Evolutionary conservation across 129 eudicot species (phyloP).

Genomic region (Flaveria sonorensis): DNA sequence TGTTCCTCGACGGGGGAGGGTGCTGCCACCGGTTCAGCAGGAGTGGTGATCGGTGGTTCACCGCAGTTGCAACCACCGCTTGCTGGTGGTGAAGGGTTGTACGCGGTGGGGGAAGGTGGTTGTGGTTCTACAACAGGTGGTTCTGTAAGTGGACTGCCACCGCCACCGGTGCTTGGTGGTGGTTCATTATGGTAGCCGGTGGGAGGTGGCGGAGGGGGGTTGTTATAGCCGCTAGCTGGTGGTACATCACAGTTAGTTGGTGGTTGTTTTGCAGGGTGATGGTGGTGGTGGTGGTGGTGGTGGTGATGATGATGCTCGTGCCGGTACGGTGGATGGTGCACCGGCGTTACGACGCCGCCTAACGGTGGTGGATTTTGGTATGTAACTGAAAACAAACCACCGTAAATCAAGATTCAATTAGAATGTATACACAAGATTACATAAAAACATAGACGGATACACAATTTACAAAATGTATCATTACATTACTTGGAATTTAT

Average conservation of each 20-base stretch:
- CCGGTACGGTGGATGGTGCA: slow-evolving; percentile 1
- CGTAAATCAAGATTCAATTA: not conserved
- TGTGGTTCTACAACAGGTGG: slow-evolving; percentile 22
- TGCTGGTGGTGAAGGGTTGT: slow-evolving; percentile 30
- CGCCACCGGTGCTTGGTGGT: slow-evolving; percentile 10
- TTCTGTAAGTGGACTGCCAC: slow-evolving; percentile 16
- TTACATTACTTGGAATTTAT: too few species aligned
- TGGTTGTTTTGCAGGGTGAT: slow-evolving; percentile 37
- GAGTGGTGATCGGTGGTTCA: slow-evolving; percentile 17
- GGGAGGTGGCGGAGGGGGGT: slow-evolving; percentile 34
- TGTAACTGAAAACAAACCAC: slow-evolving; percentile 19
- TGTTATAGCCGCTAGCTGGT: not conserved
- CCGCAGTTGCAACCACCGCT: slow-evolving; percentile 16
- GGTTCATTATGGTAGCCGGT: slow-evolving; percentile 15
- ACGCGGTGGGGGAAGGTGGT: slow-evolving; percentile 23
- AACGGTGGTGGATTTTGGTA: slow-evolving; percentile 28
- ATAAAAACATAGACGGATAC: too few species aligned
- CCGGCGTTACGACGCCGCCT: slow-evolving; percentile 13
- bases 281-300: slow-evolving; percentile 16
- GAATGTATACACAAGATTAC: too few species aligned
- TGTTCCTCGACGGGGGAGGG: slow-evolving; percentile 23
- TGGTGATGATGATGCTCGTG: slow-evolving; percentile 39
- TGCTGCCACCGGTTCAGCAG: slow-evolving; percentile 9
- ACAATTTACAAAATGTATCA: too few species aligned
- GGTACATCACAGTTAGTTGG: slow-evolving; percentile 54